Evolutionary conservation across 2,329 filamentous ascomycete species (phyloP).

Genomic region (Pseudogymnoascus sp.): DNA sequence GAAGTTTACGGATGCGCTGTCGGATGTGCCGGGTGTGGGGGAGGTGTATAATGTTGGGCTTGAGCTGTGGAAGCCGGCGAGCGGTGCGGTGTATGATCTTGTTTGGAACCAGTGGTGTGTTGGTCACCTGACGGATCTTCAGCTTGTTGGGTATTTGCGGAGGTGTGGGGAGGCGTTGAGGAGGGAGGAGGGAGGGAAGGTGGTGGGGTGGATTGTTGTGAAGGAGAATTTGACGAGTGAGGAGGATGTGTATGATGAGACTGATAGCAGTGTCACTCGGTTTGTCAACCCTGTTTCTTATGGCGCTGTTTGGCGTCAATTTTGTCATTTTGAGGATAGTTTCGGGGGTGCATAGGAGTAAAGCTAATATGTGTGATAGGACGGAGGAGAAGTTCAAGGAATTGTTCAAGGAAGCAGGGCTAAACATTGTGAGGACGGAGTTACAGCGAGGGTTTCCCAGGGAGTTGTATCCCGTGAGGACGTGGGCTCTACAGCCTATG

Average conservation of each 20-base stretch:
- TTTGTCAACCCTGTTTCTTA: slow-evolving; percentile 24
- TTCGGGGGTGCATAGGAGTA: slow-evolving; percentile 1
- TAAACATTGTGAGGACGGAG: slow-evolving; percentile 62
- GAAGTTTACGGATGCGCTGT: slow-evolving; percentile 64
- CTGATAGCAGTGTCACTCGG: slow-evolving; percentile 65
- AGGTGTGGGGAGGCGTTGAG: slow-evolving; percentile 49
- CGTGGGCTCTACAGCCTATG: slow-evolving; percentile 54
- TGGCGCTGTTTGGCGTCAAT: slow-evolving; percentile 28
- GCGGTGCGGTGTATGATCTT: slow-evolving; percentile 55
- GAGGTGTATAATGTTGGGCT: slow-evolving; percentile 64
- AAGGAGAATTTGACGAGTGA: slow-evolving; percentile 68
- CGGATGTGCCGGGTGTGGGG: slow-evolving; percentile 47
- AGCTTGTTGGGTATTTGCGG: slow-evolving; percentile 59
- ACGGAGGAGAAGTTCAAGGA: slow-evolving; percentile 61
- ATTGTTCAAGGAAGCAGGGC: slow-evolving; percentile 60
- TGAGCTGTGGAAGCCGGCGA: slow-evolving; percentile 54
- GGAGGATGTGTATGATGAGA: slow-evolving; percentile 63
- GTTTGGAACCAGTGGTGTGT: slow-evolving; percentile 92
- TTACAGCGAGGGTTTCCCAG: slow-evolving; percentile 58
- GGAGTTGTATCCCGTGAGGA: slow-evolving; percentile 62
- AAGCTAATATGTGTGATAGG: slow-evolving; percentile 32
- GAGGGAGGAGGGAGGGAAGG: slow-evolving; percentile 29
- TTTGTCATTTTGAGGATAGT: slow-evolving; percentile 1
- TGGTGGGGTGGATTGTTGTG: slow-evolving; percentile 52
- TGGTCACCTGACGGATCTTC: slow-evolving; percentile 67